phyloP scores from a whole-genome alignment of 2,329 filamentous ascomycete species.

The Falciphora oryzae region DNA sequence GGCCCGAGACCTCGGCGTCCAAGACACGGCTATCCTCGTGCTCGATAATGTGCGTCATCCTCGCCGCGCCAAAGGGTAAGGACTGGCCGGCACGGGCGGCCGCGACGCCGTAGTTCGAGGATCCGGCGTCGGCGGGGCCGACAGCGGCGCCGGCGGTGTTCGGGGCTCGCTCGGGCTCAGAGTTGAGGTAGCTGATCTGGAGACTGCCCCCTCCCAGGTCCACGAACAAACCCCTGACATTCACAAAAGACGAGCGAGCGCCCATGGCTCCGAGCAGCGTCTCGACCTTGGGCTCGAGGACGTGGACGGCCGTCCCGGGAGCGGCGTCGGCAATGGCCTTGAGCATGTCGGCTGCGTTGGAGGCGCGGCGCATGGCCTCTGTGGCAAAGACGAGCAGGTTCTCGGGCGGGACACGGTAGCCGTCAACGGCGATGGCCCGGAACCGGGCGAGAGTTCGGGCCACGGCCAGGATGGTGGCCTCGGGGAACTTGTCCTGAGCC shows the following conservation, averaged over 20 bases:
- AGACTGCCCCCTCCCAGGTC: conserved; percentile 74
- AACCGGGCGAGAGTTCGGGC: conserved; percentile 64
- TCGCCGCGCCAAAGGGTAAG: conserved; percentile 57
- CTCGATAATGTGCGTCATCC: conserved; percentile 35
- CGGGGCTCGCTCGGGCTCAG: conserved; percentile 8
- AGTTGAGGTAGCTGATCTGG: conserved; percentile 58
- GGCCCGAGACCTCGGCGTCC: conserved; percentile 43
- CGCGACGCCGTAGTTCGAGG: conserved; percentile 38
- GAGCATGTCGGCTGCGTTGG: conserved; percentile 66
- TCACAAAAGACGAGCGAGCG: conserved; percentile 66
- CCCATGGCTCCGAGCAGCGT: conserved; percentile 79
- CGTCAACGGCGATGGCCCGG: conserved; percentile 56
- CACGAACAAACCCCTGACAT: conserved; percentile 72
- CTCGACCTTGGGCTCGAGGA: conserved; percentile 75
- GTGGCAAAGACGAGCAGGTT: conserved; percentile 78
- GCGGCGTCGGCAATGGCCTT: conserved; percentile 55
- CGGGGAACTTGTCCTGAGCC: conserved; percentile 35
- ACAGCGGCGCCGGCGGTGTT: background rate
- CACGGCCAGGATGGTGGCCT: conserved; percentile 58
- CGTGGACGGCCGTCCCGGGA: conserved; percentile 59
- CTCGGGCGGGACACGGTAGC: conserved; percentile 58
- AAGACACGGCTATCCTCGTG: conserved; percentile 32
- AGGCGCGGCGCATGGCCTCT: conserved; percentile 77
- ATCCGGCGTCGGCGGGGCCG: background rate
- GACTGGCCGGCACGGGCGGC: conserved; percentile 51